Base-by-base conservation (phyloP, 2,329 filamentous ascomycete genomes). In the Alternaria incomplexa region DNA sequence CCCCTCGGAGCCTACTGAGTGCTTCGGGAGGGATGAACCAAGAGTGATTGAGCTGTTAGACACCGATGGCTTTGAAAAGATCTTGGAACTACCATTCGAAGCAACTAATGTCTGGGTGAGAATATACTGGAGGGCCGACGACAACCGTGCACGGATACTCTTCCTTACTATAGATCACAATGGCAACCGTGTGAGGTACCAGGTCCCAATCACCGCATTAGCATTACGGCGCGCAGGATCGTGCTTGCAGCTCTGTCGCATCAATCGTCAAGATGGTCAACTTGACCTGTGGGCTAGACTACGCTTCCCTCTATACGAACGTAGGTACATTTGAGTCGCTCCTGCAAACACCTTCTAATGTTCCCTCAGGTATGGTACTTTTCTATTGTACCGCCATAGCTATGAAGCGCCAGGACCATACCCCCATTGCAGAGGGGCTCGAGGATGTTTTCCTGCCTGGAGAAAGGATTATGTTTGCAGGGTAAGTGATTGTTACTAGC, bases 381-480 rank as follows among this genome's bases (percentile, higher is more conserved):
- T 88, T 89, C 74, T 87, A 86, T 72, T 85, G 82, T 64, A 85
- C 84, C 0, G 84, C 88, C 58, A 74, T 88, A 10, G 86, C 86
- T 1, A 83, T 89, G 76, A 87, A 88, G 64, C 82, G 83, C 9
- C 86, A 89, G 68, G 87, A 89, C 69, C 74, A 77, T 17, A 78
- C 75, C 22, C 75, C 72, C 28, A 81, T 77, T 6, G 77, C 80
- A 28, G 75, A 74, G 20, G 73, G 75, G 4, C 79, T 85, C 13
- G 81, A 84, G 48, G 84, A 87, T 59, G 81, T 83, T 58, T 84
- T 86, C 65, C 77, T 87, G n/a, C 77, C 71, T 11, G 76, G 76
- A 23, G 78, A 80, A 56, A 77, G 81, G 48, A 77, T 83, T 50
- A 68, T 85, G 15, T 89, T 84, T 69, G 83, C 82, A 53, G 86